phyloP scores from a whole-genome alignment of 768 basidiomycete genomes.

The Serendipita sp. region DNA sequence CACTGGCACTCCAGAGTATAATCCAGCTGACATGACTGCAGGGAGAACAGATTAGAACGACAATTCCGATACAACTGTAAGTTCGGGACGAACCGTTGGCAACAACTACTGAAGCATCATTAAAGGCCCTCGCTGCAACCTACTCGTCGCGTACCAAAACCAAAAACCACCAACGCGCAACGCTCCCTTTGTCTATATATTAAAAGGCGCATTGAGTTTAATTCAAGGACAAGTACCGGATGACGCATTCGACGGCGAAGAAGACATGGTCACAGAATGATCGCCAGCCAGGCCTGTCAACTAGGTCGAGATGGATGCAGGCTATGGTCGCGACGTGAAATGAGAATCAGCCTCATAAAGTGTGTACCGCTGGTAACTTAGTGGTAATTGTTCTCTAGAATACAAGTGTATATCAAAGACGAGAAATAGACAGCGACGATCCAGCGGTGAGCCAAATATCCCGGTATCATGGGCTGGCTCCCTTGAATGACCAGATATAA shows the following conservation, averaged over 20 bases:
- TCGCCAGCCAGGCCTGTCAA: no score
- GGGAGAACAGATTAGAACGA: slow-evolving; percentile 52
- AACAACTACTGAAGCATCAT: neutral
- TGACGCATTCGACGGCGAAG: slow-evolving; percentile 53
- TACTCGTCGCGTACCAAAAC: slow-evolving; percentile 63
- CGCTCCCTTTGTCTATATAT: slow-evolving; percentile 62
- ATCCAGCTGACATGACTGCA: slow-evolving; percentile 20
- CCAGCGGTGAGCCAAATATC: no score
- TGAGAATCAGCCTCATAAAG: no score
- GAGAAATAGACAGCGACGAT: no score
- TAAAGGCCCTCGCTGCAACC: slow-evolving; percentile 34
- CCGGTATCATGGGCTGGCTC: no score
- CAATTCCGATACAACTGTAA: slow-evolving; percentile 52
- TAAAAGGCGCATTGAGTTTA: slow-evolving; percentile 71
- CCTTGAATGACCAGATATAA: no score
- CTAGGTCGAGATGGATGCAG: no score
- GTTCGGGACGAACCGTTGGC: neutral
- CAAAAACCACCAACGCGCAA: slow-evolving; percentile 60
- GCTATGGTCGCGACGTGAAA: no score
- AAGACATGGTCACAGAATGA: slow-evolving; percentile 4
- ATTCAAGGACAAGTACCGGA: slow-evolving; percentile 72
- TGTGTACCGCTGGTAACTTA: no score
- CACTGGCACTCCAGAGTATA: slow-evolving; percentile 10
- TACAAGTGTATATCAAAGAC: no score
- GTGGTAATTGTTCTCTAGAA: no score